Conservation (phyloP, 2,329 filamentous ascomycete species). For the Botrytis byssoidea region DNA sequence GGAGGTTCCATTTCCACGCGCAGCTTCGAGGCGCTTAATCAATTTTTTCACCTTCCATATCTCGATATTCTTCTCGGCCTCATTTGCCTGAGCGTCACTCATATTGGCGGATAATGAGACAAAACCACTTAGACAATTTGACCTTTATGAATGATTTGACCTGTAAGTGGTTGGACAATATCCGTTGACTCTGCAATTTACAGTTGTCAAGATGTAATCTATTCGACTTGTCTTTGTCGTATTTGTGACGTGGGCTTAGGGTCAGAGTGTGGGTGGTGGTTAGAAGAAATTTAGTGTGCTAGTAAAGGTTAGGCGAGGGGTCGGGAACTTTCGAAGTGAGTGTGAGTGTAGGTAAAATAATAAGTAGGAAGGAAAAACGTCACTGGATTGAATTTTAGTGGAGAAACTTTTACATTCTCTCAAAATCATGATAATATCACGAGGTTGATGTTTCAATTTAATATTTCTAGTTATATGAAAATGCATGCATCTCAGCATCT, state of each 20-base stretch:
- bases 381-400: background rate
- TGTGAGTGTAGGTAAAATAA: too few species aligned
- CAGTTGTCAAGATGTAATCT: slow-evolving; percentile 5
- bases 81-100: slow-evolving; percentile 82
- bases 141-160: background rate
- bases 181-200: slow-evolving; percentile 19
- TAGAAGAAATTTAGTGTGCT: slow-evolving; percentile 18
- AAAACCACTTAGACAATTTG: slow-evolving; percentile 13
- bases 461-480: background rate
- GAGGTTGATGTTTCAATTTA: background rate
- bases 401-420: background rate
- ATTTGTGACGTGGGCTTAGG: slow-evolving; percentile 18
- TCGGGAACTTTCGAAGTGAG: background rate
- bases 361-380: background rate
- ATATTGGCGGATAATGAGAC: slow-evolving; percentile 55
- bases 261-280: slow-evolving; percentile 3
- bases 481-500: background rate
- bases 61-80: slow-evolving; percentile 96
- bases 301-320: slow-evolving; percentile 18
- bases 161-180: slow-evolving; percentile 12
- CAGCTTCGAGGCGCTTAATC: slow-evolving; percentile 96
- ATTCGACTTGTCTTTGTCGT: slow-evolving; percentile 11
- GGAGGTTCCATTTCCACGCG: slow-evolving; percentile 96
- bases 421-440: background rate
- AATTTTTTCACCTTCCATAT: slow-evolving; percentile 99